phyloP scores from a whole-genome alignment of 768 basidiomycete genomes.

The Mycena belliarum region DNA sequence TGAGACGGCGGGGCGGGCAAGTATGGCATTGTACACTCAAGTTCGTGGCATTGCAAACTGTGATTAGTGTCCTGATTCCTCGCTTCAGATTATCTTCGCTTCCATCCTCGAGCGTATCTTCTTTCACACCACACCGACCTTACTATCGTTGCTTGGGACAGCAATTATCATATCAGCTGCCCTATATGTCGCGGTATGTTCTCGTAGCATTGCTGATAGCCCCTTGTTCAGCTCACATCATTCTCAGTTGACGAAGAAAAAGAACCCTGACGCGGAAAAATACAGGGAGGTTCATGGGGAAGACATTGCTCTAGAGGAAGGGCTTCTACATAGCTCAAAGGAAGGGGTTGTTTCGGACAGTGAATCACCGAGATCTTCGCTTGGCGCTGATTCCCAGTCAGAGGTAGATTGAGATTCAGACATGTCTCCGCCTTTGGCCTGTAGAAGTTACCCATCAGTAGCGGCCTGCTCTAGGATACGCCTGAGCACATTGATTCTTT shows the following conservation, averaged over 20 bases:
- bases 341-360: neutral
- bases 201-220: neutral
- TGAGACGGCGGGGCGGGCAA: constrained; percentile 64
- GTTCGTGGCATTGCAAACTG: constrained; percentile 28
- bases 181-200: constrained; percentile 62
- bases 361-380: neutral
- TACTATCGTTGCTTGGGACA: constrained; percentile 62
- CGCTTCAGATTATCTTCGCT: constrained; percentile 63
- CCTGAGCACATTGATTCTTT: too few species aligned
- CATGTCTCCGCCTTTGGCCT: too few species aligned
- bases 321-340: constrained; percentile 1
- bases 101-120: constrained; percentile 62
- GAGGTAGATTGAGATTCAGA: too few species aligned
- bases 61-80: neutral
- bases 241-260: constrained; percentile 18
- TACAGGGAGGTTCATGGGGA: neutral
- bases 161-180: constrained; percentile 65
- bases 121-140: constrained; percentile 59
- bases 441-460: too few species aligned
- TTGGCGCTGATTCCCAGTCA: neutral
- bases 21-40: constrained; percentile 57
- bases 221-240: neutral
- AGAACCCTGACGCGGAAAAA: neutral
- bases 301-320: constrained; percentile 11
- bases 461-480: too few species aligned